Conservation (phyloP, 371 early-diverging fungal genomes). For the Mortierella sp. region DNA sequence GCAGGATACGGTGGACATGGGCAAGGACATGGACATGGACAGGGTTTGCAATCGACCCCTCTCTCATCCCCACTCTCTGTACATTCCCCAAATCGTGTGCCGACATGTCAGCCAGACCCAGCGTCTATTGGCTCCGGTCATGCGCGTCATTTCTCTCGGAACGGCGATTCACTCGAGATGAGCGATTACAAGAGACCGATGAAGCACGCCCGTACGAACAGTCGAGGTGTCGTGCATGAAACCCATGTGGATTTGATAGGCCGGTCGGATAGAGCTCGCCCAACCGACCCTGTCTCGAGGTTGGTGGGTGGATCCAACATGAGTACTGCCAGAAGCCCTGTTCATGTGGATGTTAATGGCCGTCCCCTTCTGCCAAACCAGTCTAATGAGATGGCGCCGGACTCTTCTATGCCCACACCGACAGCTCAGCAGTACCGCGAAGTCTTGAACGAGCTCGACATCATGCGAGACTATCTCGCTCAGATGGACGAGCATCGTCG, state of each 20-base stretch:
- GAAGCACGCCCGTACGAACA: slow-evolving; percentile 43
- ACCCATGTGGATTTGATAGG: not conserved
- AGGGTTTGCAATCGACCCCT: slow-evolving; percentile 9
- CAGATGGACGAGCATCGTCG: slow-evolving; percentile 36
- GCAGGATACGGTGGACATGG: not conserved
- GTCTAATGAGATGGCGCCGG: not conserved
- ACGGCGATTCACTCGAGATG: slow-evolving; percentile 7
- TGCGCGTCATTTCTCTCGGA: slow-evolving; percentile 19
- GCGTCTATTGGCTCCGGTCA: slow-evolving; percentile 1
- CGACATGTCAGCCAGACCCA: too few relatives aligned
- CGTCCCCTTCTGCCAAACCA: not conserved
- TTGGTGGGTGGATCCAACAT: too few relatives aligned
- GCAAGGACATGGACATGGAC: not conserved
- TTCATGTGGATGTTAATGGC: not conserved
- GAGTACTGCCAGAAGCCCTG: not conserved
- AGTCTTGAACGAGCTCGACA: slow-evolving; percentile 27
- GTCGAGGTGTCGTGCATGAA: slow-evolving; percentile 8
- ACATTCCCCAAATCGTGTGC: slow-evolving; percentile 1
- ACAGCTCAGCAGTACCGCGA: slow-evolving; percentile 40
- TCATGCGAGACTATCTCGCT: slow-evolving; percentile 21
- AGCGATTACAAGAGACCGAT: slow-evolving; percentile 29
- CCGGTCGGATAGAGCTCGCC: too few relatives aligned
- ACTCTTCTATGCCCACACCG: not conserved
- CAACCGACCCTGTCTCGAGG: too few relatives aligned
- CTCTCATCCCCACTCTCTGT: slow-evolving; percentile 15